Conservation (phyloP, 1,139 yeast genomes). For the Candida albicans region DNA sequence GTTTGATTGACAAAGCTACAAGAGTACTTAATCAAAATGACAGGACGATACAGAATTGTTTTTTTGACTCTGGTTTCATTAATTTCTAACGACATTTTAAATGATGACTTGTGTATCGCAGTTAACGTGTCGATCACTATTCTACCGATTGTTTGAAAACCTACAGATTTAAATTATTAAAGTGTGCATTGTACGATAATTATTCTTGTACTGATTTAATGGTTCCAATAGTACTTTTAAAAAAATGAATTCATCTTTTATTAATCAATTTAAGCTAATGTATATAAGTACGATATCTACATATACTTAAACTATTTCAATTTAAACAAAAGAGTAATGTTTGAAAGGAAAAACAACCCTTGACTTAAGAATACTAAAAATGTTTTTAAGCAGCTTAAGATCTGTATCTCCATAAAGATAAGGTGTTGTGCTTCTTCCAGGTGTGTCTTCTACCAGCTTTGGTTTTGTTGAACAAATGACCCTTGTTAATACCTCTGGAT, state of each 20-base stretch:
- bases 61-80: neutral
- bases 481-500: constrained; percentile 99
- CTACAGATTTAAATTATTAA: too few relatives aligned
- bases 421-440: constrained; percentile 99
- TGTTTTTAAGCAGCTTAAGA: constrained; percentile 1
- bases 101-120: neutral
- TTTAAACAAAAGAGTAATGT: neutral
- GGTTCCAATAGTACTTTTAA: too few relatives aligned
- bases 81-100: neutral
- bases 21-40: neutral
- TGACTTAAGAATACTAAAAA: neutral
- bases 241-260: too few relatives aligned
- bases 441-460: constrained; percentile 98
- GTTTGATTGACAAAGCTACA: neutral
- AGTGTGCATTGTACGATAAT: too few relatives aligned
- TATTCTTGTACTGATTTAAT: too few relatives aligned
- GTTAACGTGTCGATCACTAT: too few relatives aligned
- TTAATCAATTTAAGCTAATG: too few relatives aligned
- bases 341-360: neutral
- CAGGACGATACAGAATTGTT: neutral
- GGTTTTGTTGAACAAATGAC: constrained; percentile 99
- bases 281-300: neutral
- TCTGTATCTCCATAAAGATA: constrained; percentile 99
- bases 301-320: neutral
- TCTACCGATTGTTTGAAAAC: too few relatives aligned